phyloP scores from a whole-genome alignment of 345 rosid genomes.

The Salix viminalis region DNA sequence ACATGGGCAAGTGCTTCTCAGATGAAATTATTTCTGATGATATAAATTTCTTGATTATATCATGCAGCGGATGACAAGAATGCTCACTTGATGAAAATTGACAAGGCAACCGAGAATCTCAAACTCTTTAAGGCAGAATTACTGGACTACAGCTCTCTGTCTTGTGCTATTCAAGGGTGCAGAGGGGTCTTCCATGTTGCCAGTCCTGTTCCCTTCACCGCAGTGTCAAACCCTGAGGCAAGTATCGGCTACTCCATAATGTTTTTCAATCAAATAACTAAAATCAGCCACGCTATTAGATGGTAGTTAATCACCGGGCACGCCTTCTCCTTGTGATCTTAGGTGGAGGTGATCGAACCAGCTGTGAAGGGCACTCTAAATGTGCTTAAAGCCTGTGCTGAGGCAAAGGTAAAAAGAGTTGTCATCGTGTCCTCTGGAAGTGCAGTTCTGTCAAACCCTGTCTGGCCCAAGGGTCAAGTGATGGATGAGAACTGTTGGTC shows the following conservation, averaged over 20 bases:
- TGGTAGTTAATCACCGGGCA: background rate
- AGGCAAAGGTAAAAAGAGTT: constrained; percentile 53
- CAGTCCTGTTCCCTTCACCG: constrained; percentile 47
- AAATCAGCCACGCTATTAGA: background rate
- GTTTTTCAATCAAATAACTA: background rate
- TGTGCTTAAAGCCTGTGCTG: constrained; percentile 56
- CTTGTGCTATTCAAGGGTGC: background rate
- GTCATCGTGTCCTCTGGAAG: constrained; percentile 54
- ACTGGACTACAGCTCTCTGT: background rate
- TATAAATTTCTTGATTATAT: background rate
- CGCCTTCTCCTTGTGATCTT: background rate
- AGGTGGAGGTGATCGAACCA: constrained; percentile 61
- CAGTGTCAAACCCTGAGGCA: constrained; percentile 39
- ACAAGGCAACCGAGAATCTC: constrained; percentile 48
- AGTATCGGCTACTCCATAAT: background rate
- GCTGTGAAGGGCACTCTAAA: constrained; percentile 66
- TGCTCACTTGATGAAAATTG: constrained; percentile 48
- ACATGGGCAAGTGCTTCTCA: background rate
- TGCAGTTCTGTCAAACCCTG: constrained; percentile 48
- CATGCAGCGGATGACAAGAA: constrained; percentile 3
- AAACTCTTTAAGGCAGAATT: constrained; percentile 59
- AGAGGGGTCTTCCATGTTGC: constrained; percentile 46
- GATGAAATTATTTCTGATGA: background rate
- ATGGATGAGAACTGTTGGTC: constrained; percentile 65
- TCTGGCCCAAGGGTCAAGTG: constrained; percentile 45